Percentiles rank a stretch among this genome's conserved stretches.
phyloP scores from a whole-genome alignment of 441 rosid genomes.

The Brassica hybrid region DNA sequence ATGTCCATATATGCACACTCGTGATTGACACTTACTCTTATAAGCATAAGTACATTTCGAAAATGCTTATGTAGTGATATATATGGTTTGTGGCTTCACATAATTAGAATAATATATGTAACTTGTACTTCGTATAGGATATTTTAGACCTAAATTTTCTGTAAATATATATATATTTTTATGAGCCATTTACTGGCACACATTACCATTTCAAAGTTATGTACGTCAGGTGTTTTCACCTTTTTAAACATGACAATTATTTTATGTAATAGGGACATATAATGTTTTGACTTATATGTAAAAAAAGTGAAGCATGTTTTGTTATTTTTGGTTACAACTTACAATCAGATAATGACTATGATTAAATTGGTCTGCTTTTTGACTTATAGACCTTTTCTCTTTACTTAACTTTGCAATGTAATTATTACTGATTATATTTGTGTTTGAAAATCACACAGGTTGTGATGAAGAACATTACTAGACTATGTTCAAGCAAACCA shows the following conservation, averaged over 20 bases:
- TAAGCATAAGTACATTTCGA: background rate
- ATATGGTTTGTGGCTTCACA: background rate
- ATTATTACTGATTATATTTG: constrained; percentile 17
- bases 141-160: background rate
- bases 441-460: constrained; percentile 53
- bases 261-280: background rate
- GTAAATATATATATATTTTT: background rate
- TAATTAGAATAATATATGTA: background rate
- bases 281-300: background rate
- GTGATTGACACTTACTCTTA: background rate
- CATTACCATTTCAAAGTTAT: background rate
- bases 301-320: constrained; percentile 7
- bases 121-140: background rate
- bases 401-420: constrained; percentile 1
- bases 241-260: constrained; percentile 15
- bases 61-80: constrained; percentile 11
- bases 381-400: background rate
- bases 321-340: constrained; percentile 18
- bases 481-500: constrained; percentile 76
- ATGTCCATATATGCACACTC: background rate
- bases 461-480: constrained; percentile 67
- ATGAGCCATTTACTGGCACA: background rate
- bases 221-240: constrained; percentile 5
- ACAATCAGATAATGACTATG: constrained; percentile 23
- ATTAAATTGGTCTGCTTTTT: background rate